These are phyloP conservation scores for Dryas alaskensis DNA, from an alignment of 306 rosid species.

Conservation along the genomic window DNA sequence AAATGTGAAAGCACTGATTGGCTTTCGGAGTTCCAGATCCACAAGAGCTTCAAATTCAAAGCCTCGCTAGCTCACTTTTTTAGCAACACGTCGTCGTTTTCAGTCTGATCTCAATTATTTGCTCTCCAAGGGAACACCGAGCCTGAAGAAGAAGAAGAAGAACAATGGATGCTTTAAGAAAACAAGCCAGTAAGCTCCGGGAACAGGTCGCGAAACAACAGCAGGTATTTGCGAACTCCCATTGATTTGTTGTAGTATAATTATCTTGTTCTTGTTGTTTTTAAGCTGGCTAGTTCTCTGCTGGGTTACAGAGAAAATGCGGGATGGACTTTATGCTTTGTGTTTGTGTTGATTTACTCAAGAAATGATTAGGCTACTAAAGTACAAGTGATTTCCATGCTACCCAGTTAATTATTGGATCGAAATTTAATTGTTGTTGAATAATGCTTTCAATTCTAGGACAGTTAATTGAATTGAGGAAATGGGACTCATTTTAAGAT, in stretches of 20 bases:
- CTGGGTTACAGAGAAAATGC: slow-evolving; percentile 20
- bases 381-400: background rate
- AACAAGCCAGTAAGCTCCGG: slow-evolving; percentile 82
- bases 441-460: background rate
- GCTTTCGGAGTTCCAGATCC: slow-evolving; percentile 10
- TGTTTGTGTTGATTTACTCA: background rate
- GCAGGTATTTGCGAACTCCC: slow-evolving; percentile 39
- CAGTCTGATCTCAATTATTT: background rate
- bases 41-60: background rate
- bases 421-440: background rate
- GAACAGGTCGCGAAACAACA: slow-evolving; percentile 97
- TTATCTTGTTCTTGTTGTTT: background rate
- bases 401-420: background rate
- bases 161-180: slow-evolving; percentile 80
- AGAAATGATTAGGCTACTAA: background rate
- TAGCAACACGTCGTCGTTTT: background rate
- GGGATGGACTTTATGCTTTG: background rate
- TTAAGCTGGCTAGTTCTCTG: background rate
- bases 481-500: background rate
- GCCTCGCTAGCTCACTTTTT: background rate
- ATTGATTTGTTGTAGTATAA: background rate
- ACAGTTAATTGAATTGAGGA: background rate
- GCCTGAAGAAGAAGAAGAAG: slow-evolving; percentile 11
- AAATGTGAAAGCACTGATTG: background rate
- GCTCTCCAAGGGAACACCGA: slow-evolving; percentile 5